These are phyloP conservation scores for Rhododendron molle DNA, from an alignment of 148 eudicot species.

Conservation along the genomic window DNA sequence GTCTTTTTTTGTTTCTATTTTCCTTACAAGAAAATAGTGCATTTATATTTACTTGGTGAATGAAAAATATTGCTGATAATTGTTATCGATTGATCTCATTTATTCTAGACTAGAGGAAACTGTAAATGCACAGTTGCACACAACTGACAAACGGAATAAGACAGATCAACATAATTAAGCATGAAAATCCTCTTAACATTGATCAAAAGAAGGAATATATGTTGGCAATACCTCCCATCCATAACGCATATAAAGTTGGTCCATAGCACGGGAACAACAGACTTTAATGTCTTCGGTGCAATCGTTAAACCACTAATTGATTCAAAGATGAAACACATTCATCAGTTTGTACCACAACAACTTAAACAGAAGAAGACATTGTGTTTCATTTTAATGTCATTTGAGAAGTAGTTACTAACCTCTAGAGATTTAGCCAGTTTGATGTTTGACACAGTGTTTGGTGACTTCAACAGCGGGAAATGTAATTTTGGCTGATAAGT, in stretches of 20 bases:
- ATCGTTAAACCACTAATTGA: conserved; percentile 79
- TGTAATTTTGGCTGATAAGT: conserved; percentile 45
- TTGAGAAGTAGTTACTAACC: conserved; percentile 35
- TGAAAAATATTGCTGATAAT: not conserved
- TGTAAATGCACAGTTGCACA: not conserved
- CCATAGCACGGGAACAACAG: conserved; percentile 63
- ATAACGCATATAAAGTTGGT: conserved; percentile 49
- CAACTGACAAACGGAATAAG: not conserved
- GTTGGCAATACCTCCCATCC: conserved; percentile 79
- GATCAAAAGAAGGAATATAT: not conserved
- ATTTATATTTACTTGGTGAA: not conserved
- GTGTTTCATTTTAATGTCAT: not conserved
- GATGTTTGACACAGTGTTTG: conserved; percentile 35
- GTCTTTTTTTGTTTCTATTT: not conserved
- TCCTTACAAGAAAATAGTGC: not conserved
- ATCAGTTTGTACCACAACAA: not conserved
- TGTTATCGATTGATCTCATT: not conserved
- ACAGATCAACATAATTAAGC: not conserved
- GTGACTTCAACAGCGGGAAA: conserved; percentile 59
- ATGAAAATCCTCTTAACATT: not conserved
- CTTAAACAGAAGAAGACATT: not conserved
- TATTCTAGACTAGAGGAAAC: not conserved
- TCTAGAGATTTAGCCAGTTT: conserved; percentile 71
- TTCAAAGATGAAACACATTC: not conserved
- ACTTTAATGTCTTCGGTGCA: conserved; percentile 61